Percentiles rank a stretch among this genome's conserved stretches.
These are phyloP conservation scores for Coniochaeta prunicola DNA, from an alignment of 2,329 filamentous ascomycete species.

Conservation along the genomic window DNA sequence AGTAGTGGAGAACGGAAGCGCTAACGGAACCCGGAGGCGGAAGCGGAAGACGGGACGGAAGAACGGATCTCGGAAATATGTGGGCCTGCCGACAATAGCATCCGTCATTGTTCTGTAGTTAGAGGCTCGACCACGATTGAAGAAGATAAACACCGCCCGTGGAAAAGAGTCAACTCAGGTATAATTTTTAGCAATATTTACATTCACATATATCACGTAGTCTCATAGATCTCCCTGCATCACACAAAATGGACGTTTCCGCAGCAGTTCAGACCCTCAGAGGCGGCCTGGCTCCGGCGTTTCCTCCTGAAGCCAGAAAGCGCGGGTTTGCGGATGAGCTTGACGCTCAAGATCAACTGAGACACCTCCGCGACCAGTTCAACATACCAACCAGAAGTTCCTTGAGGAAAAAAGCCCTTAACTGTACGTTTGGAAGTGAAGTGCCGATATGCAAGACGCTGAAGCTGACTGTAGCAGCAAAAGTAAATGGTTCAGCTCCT, in stretches of 20 bases:
- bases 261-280: slow-evolving; percentile 31
- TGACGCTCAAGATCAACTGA: slow-evolving; percentile 55
- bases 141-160: neutral
- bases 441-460: neutral
- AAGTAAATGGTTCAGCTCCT: neutral
- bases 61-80: slow-evolving; percentile 1
- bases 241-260: slow-evolving; percentile 35
- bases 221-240: slow-evolving; percentile 1
- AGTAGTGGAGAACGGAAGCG: slow-evolving; percentile 2
- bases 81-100: neutral
- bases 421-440: slow-evolving; percentile 8
- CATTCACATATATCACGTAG: neutral
- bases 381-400: slow-evolving; percentile 69
- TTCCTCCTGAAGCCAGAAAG: slow-evolving; percentile 39
- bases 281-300: slow-evolving; percentile 31
- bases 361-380: slow-evolving; percentile 61
- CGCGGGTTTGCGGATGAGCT: slow-evolving; percentile 42
- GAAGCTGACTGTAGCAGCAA: neutral
- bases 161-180: neutral
- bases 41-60: neutral
- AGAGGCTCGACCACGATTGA: neutral
- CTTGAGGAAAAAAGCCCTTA: slow-evolving; percentile 55
- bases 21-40: neutral
- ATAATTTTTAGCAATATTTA: neutral
- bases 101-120: too few relatives aligned